Evolutionary conservation across 1,284 basidiomycete genomes (phyloP), one percentile per base, ranked within the genome.

Genomic region (Apiotrichum laibachii): DNA sequence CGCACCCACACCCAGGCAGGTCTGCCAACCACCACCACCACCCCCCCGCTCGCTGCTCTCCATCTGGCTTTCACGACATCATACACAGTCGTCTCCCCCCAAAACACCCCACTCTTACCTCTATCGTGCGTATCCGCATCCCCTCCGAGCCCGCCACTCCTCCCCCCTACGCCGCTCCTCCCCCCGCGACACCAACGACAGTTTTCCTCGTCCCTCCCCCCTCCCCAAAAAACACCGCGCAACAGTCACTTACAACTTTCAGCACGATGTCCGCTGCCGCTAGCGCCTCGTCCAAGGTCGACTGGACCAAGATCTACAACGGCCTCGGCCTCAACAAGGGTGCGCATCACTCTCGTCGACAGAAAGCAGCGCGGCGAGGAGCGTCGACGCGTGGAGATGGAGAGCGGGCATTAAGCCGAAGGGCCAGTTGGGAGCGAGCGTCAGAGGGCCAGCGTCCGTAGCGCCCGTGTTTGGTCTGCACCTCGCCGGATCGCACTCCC

Each of bases 321-420:
- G 87, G 88, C 67, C 86, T 96, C 55, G 92, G 92, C 70, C 86
- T 97, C 70, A 91, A 90, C 78, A 94, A 93, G 84, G 90, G 92
- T 91, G 56, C 52, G 82, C 54, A 44, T 35, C 26, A 31, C 26
- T 31, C 26, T 3, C 26, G 26, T 31, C 26, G 7, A 31, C 26
- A 31, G 4, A 7, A 7, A 31, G 26, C 26, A 31, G 26, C 26
- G 26, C 7, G 26, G 26, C 26, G 26, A 4, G 26, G 26, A 21
- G 18, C 26, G 15, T 34, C 5, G 31, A 15, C 19, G 15, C 10
- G 44, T 16, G 13, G 46, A 16, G 44, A 46, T 34, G 40, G 18
- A 44, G 43, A 16, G 34, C 16, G 18, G 18, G 26, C 4, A 31
- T 31, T 31, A 31, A 31, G 26, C 26, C 26, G 26, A 31, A 31